Evolutionary conservation across 2,329 filamentous ascomycete genomes (phyloP).

Genomic region (Phaeosphaeriaceae sp.): DNA sequence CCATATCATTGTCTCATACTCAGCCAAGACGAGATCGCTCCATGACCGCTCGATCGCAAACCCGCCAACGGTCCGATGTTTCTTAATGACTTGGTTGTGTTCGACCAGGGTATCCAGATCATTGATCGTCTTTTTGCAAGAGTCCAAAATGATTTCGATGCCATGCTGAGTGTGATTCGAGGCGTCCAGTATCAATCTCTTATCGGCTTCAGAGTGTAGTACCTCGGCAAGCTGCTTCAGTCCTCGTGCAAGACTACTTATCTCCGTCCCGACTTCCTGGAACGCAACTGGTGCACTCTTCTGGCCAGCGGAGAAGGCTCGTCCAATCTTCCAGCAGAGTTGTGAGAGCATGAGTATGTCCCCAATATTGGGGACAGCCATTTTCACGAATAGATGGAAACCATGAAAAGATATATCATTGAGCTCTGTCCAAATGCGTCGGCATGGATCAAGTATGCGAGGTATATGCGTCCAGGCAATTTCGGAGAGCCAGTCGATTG

Average conservation of each 20-base stretch:
- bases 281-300: slow-evolving; percentile 52
- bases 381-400: slow-evolving; percentile 15
- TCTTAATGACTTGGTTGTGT: slow-evolving; percentile 54
- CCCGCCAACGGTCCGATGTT: slow-evolving; percentile 49
- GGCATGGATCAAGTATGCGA: neutral
- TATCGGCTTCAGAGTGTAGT: slow-evolving; percentile 46
- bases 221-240: slow-evolving; percentile 55
- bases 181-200: slow-evolving; percentile 44
- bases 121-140: slow-evolving; percentile 49
- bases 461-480: neutral
- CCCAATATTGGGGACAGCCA: slow-evolving; percentile 48
- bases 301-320: slow-evolving; percentile 52
- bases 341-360: slow-evolving; percentile 57
- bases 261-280: slow-evolving; percentile 51
- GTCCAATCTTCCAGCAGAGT: slow-evolving; percentile 54
- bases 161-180: slow-evolving; percentile 45
- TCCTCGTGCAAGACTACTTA: slow-evolving; percentile 51
- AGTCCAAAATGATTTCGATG: slow-evolving; percentile 49
- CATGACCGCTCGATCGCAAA: slow-evolving; percentile 53
- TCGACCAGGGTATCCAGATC: slow-evolving; percentile 55
- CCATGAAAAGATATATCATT: slow-evolving; percentile 12
- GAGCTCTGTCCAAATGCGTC: neutral
- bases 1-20: slow-evolving; percentile 55
- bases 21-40: slow-evolving; percentile 51
- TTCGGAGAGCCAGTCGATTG: neutral